Base-by-base conservation (phyloP, 1,284 basidiomycete genomes). In the Puccinia triticina region DNA sequence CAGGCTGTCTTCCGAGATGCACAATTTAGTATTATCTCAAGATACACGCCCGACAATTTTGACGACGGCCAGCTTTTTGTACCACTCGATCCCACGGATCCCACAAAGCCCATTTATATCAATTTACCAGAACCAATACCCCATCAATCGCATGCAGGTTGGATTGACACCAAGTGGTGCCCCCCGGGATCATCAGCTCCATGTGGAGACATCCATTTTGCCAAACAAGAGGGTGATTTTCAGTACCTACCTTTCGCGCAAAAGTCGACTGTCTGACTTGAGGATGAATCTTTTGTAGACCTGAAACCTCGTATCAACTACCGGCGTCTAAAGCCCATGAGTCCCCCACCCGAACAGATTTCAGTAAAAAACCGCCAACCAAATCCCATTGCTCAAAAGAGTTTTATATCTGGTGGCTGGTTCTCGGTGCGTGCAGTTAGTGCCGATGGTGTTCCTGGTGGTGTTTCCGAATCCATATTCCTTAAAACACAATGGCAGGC, bases 101-200 rank as follows among this genome's bases (percentile, higher is more conserved):
- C 78, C 18, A 81, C 69, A n/a, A 71, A 64, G 55, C 46, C 53
- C 7, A 72, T 81, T 7, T 26, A 72, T 14, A 46, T 73, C 23
- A 61, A 32, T 53, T 32, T 61, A 21, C 78, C 78, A 12, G 40
- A 61, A 43, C 77, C 77, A n/a, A 73, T 73, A 32, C 32, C 53
- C 21, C 46, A 67, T n/a, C n/a, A 40, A 34, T 81, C 78, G 11
- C 78, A 81, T 48, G 40, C 32, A n/a, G 78, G 78, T n/a, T 81
- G 78, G 78, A 37, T 48, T 59, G 78, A 81, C 57, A 46, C 50
- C 3, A 81, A 81, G 57, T 81, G 78, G 78, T 37, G 57, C 32
- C 37, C 16, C 12, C 29, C 50, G 14, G 53, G 67, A 34, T 26
- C 77, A 2, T 18, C 50, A 29, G n/a, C 40, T 32, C 10, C 16